Evolutionary conservation across 345 rosid genomes (phyloP).

Genomic region (Eucalyptus erythrocorys): DNA sequence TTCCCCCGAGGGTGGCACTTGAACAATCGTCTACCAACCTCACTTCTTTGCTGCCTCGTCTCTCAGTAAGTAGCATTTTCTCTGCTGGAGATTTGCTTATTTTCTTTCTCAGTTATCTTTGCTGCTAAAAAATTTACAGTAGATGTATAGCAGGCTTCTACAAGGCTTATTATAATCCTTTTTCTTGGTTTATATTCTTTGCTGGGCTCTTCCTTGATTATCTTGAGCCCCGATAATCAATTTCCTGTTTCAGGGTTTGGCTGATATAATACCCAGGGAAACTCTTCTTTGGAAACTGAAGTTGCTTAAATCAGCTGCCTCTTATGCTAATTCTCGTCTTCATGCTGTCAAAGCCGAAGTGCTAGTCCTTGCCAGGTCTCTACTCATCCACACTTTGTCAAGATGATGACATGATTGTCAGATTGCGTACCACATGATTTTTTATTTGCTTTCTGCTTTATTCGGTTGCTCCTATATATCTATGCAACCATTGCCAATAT

Average conservation of each 20-base stretch:
- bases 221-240: background rate
- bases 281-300: slow-evolving; percentile 77
- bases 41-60: slow-evolving; percentile 45
- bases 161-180: background rate
- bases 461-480: background rate
- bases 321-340: slow-evolving; percentile 77
- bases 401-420: background rate
- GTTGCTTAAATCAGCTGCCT: slow-evolving; percentile 49
- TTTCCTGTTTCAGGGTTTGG: slow-evolving; percentile 28
- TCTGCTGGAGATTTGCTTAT: background rate
- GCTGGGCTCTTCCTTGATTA: background rate
- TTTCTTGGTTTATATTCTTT: background rate
- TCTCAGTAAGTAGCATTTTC: slow-evolving; percentile 38
- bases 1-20: slow-evolving; percentile 32
- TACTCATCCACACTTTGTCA: background rate
- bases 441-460: background rate
- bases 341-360: slow-evolving; percentile 85
- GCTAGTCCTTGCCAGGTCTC: slow-evolving; percentile 64
- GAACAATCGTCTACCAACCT: slow-evolving; percentile 44
- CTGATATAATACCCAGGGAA: slow-evolving; percentile 50
- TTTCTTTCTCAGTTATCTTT: background rate
- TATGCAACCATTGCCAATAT: background rate
- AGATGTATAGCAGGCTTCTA: background rate
- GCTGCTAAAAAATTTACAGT: background rate
- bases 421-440: background rate